A percentile compares a stretch with the other conserved stretches of the same genome.
These are phyloP conservation scores for Pterula multifida DNA, from an alignment of 1,284 basidiomycete species.

Conservation along the genomic window DNA sequence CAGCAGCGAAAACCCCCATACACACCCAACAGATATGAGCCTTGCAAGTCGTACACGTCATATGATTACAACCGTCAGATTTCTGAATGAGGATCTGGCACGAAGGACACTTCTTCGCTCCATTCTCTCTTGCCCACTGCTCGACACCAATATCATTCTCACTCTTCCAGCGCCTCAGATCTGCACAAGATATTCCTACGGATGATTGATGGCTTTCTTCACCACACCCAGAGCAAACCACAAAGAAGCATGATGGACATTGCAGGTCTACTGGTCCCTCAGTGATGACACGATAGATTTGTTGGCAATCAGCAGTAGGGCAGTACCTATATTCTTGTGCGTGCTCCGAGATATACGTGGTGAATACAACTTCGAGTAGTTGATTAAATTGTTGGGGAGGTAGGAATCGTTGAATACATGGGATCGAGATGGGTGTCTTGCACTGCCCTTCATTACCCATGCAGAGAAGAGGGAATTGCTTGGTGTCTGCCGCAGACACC, in stretches of 20 bases:
- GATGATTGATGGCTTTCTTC: conserved; percentile 46
- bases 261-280: conserved; percentile 37
- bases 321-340: conserved; percentile 56
- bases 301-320: conserved; percentile 62
- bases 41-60: conserved; percentile 56
- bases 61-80: conserved; percentile 63
- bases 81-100: conserved; percentile 60
- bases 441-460: conserved; percentile 51
- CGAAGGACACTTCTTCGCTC: conserved; percentile 59
- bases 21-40: conserved; percentile 73
- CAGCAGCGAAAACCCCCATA: conserved; percentile 34
- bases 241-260: conserved; percentile 57
- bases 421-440: conserved; percentile 35
- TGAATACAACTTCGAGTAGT: conserved; percentile 44
- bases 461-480: conserved; percentile 50
- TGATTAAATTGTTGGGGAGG: conserved; percentile 34
- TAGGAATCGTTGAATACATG: conserved; percentile 35
- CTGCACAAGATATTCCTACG: conserved; percentile 43
- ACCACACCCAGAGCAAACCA: conserved; percentile 57
- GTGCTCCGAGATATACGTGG: conserved; percentile 38
- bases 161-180: conserved; percentile 18
- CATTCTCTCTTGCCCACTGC: conserved; percentile 43
- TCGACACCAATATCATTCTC: conserved; percentile 23
- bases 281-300: conserved; percentile 47
- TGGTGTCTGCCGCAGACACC: conserved; percentile 36